Conservation (phyloP, 345 rosid species). For the Balakata baccata region DNA sequence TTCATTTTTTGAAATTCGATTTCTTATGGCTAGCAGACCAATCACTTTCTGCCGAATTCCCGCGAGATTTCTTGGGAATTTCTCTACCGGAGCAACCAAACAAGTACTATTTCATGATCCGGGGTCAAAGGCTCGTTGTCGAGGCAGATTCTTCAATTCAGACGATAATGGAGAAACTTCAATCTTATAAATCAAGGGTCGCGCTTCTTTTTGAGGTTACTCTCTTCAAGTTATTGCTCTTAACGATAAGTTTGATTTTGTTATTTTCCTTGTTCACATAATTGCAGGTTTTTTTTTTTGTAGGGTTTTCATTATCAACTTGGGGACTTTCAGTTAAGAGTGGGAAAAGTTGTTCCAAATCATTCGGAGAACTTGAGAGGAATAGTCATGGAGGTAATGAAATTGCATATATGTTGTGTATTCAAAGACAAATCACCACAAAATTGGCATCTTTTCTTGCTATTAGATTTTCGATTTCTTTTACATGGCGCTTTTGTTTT, state of each 20-base stretch:
- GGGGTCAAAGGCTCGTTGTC: conserved; percentile 59
- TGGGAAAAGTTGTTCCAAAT: conserved; percentile 79
- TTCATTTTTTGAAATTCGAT: not conserved
- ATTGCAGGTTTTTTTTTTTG: not conserved
- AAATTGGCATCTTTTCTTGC: not conserved
- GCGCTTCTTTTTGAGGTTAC: conserved; percentile 72
- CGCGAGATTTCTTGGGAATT: conserved; percentile 79
- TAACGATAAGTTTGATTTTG: not conserved
- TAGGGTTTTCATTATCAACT: conserved; percentile 86
- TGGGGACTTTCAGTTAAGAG: conserved; percentile 83
- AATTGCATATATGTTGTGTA: not conserved
- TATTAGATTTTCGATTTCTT: not conserved
- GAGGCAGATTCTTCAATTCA: conserved; percentile 84
- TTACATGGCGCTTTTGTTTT: conserved; percentile 3
- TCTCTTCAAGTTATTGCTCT: not conserved
- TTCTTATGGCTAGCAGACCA: conserved; percentile 41
- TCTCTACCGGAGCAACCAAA: conserved; percentile 70
- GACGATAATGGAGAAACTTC: conserved; percentile 88
- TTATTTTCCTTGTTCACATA: not conserved
- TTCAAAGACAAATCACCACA: not conserved
- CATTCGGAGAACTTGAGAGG: conserved; percentile 86
- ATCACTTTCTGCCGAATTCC: conserved; percentile 46
- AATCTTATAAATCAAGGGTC: conserved; percentile 75
- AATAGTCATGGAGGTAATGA: conserved; percentile 85
- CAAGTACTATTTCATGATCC: conserved; percentile 73